A percentile compares a stretch with the other conserved stretches of the same genome.
phyloP scores from a whole-genome alignment of 768 basidiomycete genomes.

The Tylopilus rubrobrunneus region DNA sequence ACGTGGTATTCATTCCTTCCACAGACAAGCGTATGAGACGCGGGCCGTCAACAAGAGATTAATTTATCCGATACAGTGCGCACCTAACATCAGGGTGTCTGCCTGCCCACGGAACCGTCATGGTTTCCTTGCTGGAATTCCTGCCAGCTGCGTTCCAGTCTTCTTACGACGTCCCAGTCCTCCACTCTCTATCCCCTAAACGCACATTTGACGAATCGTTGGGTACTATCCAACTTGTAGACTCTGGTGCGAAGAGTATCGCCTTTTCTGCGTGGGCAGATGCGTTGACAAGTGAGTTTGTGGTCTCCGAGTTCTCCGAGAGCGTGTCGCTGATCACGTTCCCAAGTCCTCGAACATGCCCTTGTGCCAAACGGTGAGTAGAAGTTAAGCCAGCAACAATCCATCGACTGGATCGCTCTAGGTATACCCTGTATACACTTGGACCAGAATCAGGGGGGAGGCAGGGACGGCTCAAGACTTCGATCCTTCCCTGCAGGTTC shows the following conservation, averaged over 20 bases:
- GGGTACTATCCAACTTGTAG: constrained; percentile 50
- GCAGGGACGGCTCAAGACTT: constrained; percentile 43
- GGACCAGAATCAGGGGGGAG: constrained; percentile 58
- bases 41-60: constrained; percentile 36
- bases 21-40: constrained; percentile 95
- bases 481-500: constrained; percentile 62
- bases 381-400: not conserved
- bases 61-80: not conserved
- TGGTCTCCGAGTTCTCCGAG: not conserved
- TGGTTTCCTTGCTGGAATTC: constrained; percentile 53
- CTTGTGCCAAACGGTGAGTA: constrained; percentile 53
- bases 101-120: not conserved
- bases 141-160: constrained; percentile 70
- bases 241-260: constrained; percentile 76
- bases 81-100: not conserved
- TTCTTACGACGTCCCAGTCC: constrained; percentile 61
- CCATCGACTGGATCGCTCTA: constrained; percentile 17
- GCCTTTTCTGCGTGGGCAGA: constrained; percentile 92
- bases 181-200: constrained; percentile 45
- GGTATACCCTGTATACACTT: constrained; percentile 70
- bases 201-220: constrained; percentile 58
- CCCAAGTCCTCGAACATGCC: constrained; percentile 70
- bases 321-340: constrained; percentile 4
- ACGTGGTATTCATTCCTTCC: not conserved
- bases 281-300: constrained; percentile 65